Evolutionary conservation across 352 stramenopile species (phyloP), one percentile per base, ranked within the genome.

Genomic region (Pythium biforme): DNA sequence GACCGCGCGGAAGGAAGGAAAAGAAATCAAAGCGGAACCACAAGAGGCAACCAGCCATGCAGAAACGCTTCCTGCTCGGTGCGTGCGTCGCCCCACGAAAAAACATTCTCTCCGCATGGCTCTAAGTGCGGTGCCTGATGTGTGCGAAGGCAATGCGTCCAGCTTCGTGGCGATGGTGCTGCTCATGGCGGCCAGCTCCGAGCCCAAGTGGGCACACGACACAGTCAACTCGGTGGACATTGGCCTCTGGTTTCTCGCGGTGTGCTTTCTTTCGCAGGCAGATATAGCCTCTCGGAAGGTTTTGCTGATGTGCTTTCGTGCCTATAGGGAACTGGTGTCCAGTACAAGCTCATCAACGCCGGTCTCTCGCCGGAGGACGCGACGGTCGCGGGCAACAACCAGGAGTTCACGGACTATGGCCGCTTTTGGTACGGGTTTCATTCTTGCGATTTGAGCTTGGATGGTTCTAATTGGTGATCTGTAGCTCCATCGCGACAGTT

Each of bases 291-390:
- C 6, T 43, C 14, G 37, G 6, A 5, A 20, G n/a, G n/a, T n/a
- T n/a, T 43, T 5, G 17, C 37, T 47, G 19, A 14, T 7, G 40
- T 27, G 40, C 17, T 7, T 43, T 10, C 20, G 1, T 37, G 6
- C 47, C 4, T 33, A 10, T 45, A 91, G 83, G 82, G 82, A 17
- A 84, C 66, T 0, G 84, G 84, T 19, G 81, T 94, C 50, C 71
- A 86, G 51, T 90, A 90, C 77, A 94, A 94, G 64, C 77, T 94
- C 58, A 87, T 89, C 59, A 90, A 91, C 55, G 82, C 82, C 12
- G 82, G 82, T 14, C 53, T 89, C 1, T 59, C 68, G 8, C 57
- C 82, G 22, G 27, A 47, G 2, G 51, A 57, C 31, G 34, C 51
- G 22, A 45, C 60, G 7, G 34, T 48, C n/a, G 19, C 47, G 1